These are phyloP conservation scores for Salicornia ramosissima DNA, from an alignment of 148 eudicot species.

Conservation along the genomic window DNA sequence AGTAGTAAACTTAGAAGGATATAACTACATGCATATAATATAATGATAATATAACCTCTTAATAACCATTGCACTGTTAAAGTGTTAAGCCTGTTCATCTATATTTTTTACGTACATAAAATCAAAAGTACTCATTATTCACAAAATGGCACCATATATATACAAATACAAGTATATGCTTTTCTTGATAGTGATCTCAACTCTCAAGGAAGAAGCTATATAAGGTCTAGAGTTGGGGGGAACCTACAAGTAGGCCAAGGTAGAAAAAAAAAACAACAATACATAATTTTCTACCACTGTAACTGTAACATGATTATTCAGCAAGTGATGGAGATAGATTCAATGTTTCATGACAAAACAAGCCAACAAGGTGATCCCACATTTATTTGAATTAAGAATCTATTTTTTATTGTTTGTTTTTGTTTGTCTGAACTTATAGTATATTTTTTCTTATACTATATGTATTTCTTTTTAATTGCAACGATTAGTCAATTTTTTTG, in stretches of 20 bases:
- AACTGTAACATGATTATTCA: not conserved
- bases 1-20: not conserved
- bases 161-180: no score
- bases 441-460: no score
- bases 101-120: not conserved
- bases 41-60: no score
- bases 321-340: slow-evolving; percentile 1
- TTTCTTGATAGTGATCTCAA: not conserved
- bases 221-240: not conserved
- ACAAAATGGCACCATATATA: not conserved
- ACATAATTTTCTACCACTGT: not conserved
- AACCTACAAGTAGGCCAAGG: not conserved
- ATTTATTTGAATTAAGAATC: no score
- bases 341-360: not conserved
- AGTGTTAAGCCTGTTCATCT: not conserved
- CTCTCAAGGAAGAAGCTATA: not conserved
- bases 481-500: no score
- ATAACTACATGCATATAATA: no score
- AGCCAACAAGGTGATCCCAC: not conserved
- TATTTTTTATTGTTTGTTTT: no score
- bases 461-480: no score
- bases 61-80: not conserved
- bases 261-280: not conserved
- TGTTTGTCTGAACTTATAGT: no score
- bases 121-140: not conserved